These are phyloP conservation scores for Chrysoporthe deuterocubensis DNA, from an alignment of 2,329 filamentous ascomycete species.

Conservation along the genomic window DNA sequence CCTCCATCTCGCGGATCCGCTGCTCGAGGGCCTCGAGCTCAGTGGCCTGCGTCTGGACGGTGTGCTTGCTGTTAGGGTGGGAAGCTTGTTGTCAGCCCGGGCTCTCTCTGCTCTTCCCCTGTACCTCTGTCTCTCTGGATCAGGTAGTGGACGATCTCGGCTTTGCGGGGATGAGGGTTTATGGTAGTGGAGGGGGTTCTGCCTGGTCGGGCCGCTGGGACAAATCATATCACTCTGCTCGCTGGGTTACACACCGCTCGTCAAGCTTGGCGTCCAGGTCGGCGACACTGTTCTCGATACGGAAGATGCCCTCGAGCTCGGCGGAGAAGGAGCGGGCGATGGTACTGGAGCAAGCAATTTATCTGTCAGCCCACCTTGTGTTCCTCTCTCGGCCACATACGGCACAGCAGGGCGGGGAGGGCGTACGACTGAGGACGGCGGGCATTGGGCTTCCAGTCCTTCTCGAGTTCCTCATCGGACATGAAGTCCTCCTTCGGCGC, in stretches of 20 bases:
- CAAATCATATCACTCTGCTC: not conserved
- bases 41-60: conserved; percentile 71
- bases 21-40: conserved; percentile 88
- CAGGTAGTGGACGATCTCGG: not conserved
- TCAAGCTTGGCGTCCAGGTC: conserved; percentile 67
- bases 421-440: conserved; percentile 82
- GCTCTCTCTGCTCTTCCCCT: conserved; percentile 1
- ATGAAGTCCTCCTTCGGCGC: conserved; percentile 30
- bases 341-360: conserved; percentile 60
- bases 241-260: conserved; percentile 69
- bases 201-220: conserved; percentile 6
- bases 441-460: conserved; percentile 79
- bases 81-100: conserved; percentile 23
- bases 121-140: not conserved
- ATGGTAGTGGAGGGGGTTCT: not conserved
- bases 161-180: not conserved
- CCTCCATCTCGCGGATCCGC: conserved; percentile 82
- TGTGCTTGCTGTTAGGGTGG: conserved; percentile 69
- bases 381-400: not conserved
- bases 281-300: conserved; percentile 77
- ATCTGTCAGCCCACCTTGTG: conserved; percentile 25
- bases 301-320: conserved; percentile 87
- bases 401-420: conserved; percentile 55
- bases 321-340: conserved; percentile 86
- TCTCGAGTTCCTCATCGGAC: conserved; percentile 72